Percentiles rank a stretch among this genome's conserved stretches.
Conservation (phyloP, 208 protist species). For the Ichthyophonus hoferi region DNA sequence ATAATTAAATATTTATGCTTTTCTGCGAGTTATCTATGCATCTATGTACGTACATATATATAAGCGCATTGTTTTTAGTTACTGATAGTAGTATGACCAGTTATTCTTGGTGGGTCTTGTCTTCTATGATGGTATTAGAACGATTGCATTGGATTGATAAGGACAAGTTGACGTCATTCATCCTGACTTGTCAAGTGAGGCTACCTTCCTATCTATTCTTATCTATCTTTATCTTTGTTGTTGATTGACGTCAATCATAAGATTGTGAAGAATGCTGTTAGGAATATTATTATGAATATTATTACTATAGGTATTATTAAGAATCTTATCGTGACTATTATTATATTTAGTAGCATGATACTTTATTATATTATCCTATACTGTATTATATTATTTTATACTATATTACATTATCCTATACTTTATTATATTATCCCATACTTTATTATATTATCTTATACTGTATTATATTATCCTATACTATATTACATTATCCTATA, state of each 20-base stretch:
- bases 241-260: no score
- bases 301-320: no score
- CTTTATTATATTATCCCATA: no score
- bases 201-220: constrained; percentile 28
- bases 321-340: no score
- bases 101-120: constrained; percentile 99
- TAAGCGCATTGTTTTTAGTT: background rate
- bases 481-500: no score
- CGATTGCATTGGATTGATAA: constrained; percentile 87
- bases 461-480: no score
- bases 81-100: no score
- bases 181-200: constrained; percentile 78
- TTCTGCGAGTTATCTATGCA: background rate
- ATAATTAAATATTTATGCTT: background rate
- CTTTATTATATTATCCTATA: no score
- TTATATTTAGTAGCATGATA: no score
- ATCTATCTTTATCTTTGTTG: constrained; percentile 7
- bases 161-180: constrained; percentile 81
- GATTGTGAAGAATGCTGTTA: no score
- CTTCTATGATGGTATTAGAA: constrained; percentile 83
- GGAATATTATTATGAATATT: background rate
- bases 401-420: no score
- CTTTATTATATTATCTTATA: no score
- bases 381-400: constrained; percentile 6
- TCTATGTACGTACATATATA: constrained; percentile 27